A percentile compares a stretch with the other conserved stretches of the same genome.
These are phyloP conservation scores for Galeopsis tetrahit DNA, from an alignment of 257 asterid genomes.

Conservation along the genomic window DNA sequence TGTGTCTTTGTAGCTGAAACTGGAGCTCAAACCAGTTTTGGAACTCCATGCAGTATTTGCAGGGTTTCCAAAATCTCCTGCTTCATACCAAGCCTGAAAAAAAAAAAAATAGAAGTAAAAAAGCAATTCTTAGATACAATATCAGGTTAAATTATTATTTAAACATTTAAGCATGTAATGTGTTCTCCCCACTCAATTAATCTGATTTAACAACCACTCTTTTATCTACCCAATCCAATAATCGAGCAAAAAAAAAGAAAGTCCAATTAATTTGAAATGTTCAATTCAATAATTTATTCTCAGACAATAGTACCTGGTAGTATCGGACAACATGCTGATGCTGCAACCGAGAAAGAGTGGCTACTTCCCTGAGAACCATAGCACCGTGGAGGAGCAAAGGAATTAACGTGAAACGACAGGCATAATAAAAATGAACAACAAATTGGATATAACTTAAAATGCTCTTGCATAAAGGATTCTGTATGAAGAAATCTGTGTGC, in stretches of 20 bases:
- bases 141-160: slow-evolving; percentile 16
- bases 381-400: slow-evolving; percentile 30
- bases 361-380: slow-evolving; percentile 77
- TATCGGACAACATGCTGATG: slow-evolving; percentile 97
- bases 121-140: slow-evolving; percentile 20
- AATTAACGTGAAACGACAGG: slow-evolving; percentile 13
- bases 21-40: slow-evolving; percentile 65
- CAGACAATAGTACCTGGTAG: slow-evolving; percentile 71
- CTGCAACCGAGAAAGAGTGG: slow-evolving; percentile 93
- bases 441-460: not conserved
- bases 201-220: slow-evolving; percentile 20
- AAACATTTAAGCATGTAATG: slow-evolving; percentile 20
- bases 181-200: slow-evolving; percentile 24
- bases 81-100: slow-evolving; percentile 96
- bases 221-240: slow-evolving; percentile 20
- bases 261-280: slow-evolving; percentile 6
- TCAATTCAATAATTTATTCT: slow-evolving; percentile 10
- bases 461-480: slow-evolving; percentile 12
- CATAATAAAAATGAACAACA: slow-evolving; percentile 12
- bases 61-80: slow-evolving; percentile 67
- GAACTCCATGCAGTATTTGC: slow-evolving; percentile 65
- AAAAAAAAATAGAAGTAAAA: slow-evolving; percentile 17
- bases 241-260: slow-evolving; percentile 24
- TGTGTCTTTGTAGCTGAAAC: slow-evolving; percentile 66
- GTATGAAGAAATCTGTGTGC: slow-evolving; percentile 15